Evolutionary conservation across 129 eudicot species (phyloP).

Genomic region (Logfia minima): DNA sequence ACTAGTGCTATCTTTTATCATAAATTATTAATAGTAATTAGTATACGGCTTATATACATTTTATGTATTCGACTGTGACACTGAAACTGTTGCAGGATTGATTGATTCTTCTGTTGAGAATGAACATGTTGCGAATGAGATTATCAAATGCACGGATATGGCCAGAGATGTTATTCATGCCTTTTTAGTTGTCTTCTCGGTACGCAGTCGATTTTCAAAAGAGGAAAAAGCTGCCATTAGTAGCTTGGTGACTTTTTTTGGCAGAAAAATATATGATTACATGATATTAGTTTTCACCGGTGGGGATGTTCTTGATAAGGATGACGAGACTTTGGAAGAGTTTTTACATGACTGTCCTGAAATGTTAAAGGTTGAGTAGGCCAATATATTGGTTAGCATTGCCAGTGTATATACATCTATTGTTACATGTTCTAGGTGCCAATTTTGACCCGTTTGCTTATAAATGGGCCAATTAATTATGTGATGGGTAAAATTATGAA

Average conservation of each 20-base stretch:
- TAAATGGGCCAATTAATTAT: no score
- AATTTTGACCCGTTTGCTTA: no score
- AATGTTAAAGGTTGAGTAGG: background rate
- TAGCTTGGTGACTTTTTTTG: background rate
- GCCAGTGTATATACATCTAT: background rate
- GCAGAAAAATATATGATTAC: background rate
- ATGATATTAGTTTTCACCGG: constrained; percentile 1
- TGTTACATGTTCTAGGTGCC: background rate
- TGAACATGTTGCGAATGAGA: background rate
- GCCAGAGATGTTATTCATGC: background rate
- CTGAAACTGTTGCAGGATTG: background rate
- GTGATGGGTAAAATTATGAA: no score
- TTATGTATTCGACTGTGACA: background rate
- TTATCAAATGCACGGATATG: background rate
- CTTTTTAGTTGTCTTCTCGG: background rate
- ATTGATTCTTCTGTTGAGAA: background rate
- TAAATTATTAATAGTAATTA: background rate
- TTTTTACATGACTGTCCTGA: background rate
- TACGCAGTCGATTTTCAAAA: background rate
- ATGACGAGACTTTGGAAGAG: background rate
- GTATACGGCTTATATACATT: background rate
- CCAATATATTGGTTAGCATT: background rate
- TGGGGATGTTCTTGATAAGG: constrained; percentile 3
- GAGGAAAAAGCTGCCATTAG: background rate
- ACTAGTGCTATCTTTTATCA: no score